These are phyloP conservation scores for Fusarium cyanostomum DNA, from an alignment of 2,329 filamentous ascomycete species.

Conservation along the genomic window DNA sequence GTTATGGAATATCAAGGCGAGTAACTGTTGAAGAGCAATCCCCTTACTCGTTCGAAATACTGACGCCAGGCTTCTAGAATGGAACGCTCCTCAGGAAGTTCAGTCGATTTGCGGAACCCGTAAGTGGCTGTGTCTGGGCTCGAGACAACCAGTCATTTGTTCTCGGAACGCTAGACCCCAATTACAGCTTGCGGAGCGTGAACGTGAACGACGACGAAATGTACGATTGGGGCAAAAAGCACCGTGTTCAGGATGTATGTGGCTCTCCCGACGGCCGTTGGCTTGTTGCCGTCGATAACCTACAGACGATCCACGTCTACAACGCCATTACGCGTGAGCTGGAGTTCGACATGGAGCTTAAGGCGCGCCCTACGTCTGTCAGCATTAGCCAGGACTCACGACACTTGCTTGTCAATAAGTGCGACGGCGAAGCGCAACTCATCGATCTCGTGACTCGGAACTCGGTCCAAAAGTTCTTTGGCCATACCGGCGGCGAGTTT, in stretches of 20 bases:
- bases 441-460: conserved; percentile 79
- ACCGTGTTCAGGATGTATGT: conserved; percentile 86
- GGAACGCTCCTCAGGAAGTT: conserved; percentile 72
- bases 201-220: conserved; percentile 69
- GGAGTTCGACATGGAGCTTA: conserved; percentile 74
- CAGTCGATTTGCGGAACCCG: conserved; percentile 80
- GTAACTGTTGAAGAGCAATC: conserved; percentile 37
- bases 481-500: conserved; percentile 77
- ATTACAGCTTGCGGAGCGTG: conserved; percentile 75
- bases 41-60: not conserved
- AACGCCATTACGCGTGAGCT: conserved; percentile 79
- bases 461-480: conserved; percentile 77
- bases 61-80: conserved; percentile 56
- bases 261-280: conserved; percentile 82
- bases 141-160: conserved; percentile 81
- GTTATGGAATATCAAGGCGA: conserved; percentile 77
- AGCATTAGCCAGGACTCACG: conserved; percentile 83
- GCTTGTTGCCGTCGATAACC: conserved; percentile 79
- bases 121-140: conserved; percentile 91
- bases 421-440: conserved; percentile 78
- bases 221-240: conserved; percentile 73
- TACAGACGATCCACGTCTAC: conserved; percentile 80
- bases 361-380: conserved; percentile 78
- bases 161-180: conserved; percentile 77
- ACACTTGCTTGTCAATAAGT: conserved; percentile 83